These are phyloP conservation scores for Entophlyctis luteolus DNA, from an alignment of 192 early-diverging fungal species.

Conservation along the genomic window DNA sequence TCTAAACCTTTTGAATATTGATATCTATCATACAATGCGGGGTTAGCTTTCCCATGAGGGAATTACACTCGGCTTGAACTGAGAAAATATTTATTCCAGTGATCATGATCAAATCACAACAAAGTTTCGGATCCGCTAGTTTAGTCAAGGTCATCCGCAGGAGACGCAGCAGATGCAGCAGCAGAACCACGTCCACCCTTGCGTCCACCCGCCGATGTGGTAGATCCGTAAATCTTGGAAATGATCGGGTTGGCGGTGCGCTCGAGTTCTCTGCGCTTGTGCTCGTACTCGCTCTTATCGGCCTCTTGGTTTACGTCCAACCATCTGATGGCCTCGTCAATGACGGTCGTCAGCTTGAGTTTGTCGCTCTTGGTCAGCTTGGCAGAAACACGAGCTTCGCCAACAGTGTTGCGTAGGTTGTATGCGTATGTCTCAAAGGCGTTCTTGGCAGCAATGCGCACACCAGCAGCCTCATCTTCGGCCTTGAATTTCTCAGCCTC, in stretches of 20 bases:
- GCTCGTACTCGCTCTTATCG: conserved; percentile 95
- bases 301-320: conserved; percentile 91
- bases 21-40: too few species aligned
- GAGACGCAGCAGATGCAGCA: conserved; percentile 51
- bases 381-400: conserved; percentile 75
- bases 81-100: neutral
- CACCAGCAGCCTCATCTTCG: conserved; percentile 92
- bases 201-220: conserved; percentile 65
- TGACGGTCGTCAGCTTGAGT: conserved; percentile 74
- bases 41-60: too few species aligned
- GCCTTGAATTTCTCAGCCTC: conserved; percentile 95
- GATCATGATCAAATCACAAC: neutral
- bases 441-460: conserved; percentile 87
- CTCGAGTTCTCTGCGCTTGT: conserved; percentile 91
- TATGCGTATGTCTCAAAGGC: conserved; percentile 94
- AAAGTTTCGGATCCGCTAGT: neutral
- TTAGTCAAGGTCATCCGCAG: conserved; percentile 50
- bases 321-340: conserved; percentile 92
- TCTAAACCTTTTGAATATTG: too few species aligned
- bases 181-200: conserved; percentile 75
- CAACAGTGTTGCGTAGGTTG: conserved; percentile 90
- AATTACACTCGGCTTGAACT: neutral
- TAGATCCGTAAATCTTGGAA: conserved; percentile 85
- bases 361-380: conserved; percentile 85
- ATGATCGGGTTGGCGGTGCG: conserved; percentile 94